These are phyloP conservation scores for Tieghemiomyces parasiticus DNA, from an alignment of 192 early-diverging fungal species.

Conservation along the genomic window DNA sequence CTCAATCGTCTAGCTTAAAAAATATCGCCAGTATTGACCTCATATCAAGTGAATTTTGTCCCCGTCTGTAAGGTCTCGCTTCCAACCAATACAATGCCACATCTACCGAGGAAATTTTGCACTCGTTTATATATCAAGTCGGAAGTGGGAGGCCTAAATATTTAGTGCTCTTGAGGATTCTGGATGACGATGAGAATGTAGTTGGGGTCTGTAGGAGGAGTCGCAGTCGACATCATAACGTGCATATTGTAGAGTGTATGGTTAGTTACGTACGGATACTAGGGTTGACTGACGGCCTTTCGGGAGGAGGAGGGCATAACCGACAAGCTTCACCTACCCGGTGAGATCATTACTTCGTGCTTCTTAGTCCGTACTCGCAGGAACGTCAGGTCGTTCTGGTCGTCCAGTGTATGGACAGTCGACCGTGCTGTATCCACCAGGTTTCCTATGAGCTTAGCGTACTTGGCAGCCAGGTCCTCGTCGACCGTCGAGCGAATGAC, in stretches of 20 bases:
- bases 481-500: conserved; percentile 83
- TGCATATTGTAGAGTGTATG: background rate
- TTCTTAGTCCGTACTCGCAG: conserved; percentile 84
- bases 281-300: background rate
- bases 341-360: conserved; percentile 93
- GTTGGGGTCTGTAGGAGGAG: conserved; percentile 8
- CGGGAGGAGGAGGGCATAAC: background rate
- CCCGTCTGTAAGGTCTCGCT: no score
- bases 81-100: no score
- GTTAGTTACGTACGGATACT: background rate
- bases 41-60: no score
- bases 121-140: no score
- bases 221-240: background rate
- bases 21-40: no score
- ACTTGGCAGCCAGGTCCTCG: conserved; percentile 57
- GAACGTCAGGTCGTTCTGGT: conserved; percentile 90
- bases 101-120: no score
- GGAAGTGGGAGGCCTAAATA: no score
- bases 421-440: conserved; percentile 61
- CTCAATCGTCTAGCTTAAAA: no score
- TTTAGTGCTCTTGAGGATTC: conserved; percentile 10
- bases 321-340: conserved; percentile 20
- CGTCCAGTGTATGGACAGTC: conserved; percentile 68
- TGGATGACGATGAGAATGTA: conserved; percentile 3
- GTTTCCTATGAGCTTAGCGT: conserved; percentile 70